Evolutionary conservation across 805 yeast genomes (phyloP).

Genomic region (Metschnikowia chrysomelidarum): DNA sequence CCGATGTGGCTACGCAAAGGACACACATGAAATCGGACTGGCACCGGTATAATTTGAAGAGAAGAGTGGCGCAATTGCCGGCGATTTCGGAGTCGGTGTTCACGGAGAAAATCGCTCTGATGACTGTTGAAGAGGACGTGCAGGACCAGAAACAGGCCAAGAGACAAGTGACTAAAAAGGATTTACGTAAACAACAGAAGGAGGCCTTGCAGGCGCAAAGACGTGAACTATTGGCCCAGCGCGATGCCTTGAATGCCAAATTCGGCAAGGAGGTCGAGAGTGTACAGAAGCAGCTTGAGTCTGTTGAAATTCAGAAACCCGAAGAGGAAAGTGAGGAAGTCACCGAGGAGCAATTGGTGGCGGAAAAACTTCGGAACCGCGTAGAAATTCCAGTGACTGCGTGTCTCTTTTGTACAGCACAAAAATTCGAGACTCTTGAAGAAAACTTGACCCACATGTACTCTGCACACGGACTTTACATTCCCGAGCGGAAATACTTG

Average conservation of each 20-base stretch:
- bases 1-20: conserved; percentile 38
- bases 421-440: conserved; percentile 38
- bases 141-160: conserved; percentile 11
- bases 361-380: conserved; percentile 44
- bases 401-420: conserved; percentile 50
- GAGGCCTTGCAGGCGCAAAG: conserved; percentile 50
- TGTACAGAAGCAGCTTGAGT: neutral
- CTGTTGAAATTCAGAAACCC: neutral
- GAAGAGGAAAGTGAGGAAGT: conserved; percentile 20
- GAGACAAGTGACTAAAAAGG: conserved; percentile 46
- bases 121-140: conserved; percentile 21
- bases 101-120: conserved; percentile 22
- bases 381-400: conserved; percentile 49
- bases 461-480: conserved; percentile 74
- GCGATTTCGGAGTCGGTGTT: conserved; percentile 25
- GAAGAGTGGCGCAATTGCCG: conserved; percentile 40
- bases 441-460: conserved; percentile 69
- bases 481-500: conserved; percentile 78
- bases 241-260: conserved; percentile 19
- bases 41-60: conserved; percentile 45
- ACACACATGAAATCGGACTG: conserved; percentile 46
- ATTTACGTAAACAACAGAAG: conserved; percentile 47
- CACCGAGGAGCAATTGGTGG: conserved; percentile 40
- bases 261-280: neutral
- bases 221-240: conserved; percentile 37